A percentile compares a stretch with the other conserved stretches of the same genome.
phyloP scores from a whole-genome alignment of 305 asterid species.

The Lippia alba region DNA sequence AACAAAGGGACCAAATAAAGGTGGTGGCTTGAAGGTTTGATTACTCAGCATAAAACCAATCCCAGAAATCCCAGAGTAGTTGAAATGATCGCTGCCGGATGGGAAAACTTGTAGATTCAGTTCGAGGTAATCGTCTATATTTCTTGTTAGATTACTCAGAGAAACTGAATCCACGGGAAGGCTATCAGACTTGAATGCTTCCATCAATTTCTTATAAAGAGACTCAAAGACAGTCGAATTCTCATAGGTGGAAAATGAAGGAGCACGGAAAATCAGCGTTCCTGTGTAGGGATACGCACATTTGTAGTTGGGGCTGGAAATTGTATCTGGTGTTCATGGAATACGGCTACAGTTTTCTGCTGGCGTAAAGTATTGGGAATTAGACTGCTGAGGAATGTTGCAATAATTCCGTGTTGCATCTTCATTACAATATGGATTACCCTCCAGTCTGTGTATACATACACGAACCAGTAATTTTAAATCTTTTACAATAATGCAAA shows the following conservation, averaged over 20 bases:
- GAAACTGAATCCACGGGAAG: conserved; percentile 75
- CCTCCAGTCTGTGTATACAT: conserved; percentile 51
- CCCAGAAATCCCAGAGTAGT: conserved; percentile 55
- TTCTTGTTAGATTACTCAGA: conserved; percentile 57
- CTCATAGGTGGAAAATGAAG: conserved; percentile 67
- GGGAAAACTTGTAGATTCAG: conserved; percentile 65
- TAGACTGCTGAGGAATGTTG: conserved; percentile 32
- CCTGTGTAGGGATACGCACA: conserved; percentile 86
- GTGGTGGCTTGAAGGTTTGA: conserved; percentile 78
- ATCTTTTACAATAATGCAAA: too few species aligned
- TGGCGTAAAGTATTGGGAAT: conserved; percentile 42
- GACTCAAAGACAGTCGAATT: conserved; percentile 44
- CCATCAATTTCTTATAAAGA: conserved; percentile 49
- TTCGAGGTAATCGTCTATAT: conserved; percentile 54
- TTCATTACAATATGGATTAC: conserved; percentile 45
- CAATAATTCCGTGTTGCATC: conserved; percentile 41
- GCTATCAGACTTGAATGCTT: conserved; percentile 35
- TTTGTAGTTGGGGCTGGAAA: conserved; percentile 67
- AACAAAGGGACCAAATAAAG: conserved; percentile 60
- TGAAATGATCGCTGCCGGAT: conserved; percentile 55
- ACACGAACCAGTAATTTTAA: neutral
- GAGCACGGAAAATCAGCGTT: conserved; percentile 63
- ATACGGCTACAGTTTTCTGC: conserved; percentile 47
- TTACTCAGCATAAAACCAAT: conserved; percentile 66
- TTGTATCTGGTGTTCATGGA: conserved; percentile 51